Evolutionary conservation across 176 grass and related monocot genomes (phyloP).

Genomic region (Phoenix dactylifera): DNA sequence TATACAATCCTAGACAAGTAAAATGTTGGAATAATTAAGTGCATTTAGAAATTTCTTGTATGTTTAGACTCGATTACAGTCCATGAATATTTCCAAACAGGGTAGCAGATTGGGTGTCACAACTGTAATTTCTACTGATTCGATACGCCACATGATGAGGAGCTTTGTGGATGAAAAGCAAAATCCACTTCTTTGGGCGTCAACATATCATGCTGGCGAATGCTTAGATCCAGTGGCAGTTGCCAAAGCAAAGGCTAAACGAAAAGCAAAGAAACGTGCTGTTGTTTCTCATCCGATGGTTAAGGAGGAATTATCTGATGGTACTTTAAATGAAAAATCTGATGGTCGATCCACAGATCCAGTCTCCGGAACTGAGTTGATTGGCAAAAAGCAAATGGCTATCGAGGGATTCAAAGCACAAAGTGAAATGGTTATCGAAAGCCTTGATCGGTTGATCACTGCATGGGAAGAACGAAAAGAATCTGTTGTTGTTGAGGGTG

Average conservation of each 20-base stretch:
- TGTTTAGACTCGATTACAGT: no score
- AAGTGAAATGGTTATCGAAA: conserved; percentile 94
- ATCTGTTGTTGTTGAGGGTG: conserved; percentile 83
- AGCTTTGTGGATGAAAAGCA: conserved; percentile 82
- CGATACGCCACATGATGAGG: conserved; percentile 95
- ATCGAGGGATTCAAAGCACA: conserved; percentile 94
- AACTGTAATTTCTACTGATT: conserved; percentile 85
- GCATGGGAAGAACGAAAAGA: conserved; percentile 82
- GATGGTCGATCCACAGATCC: conserved; percentile 22
- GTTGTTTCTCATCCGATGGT: conserved; percentile 21
- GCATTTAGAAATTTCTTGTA: no score
- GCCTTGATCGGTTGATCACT: conserved; percentile 78
- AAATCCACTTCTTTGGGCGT: conserved; percentile 95
- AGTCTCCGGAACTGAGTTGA: conserved; percentile 17
- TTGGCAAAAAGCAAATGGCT: conserved; percentile 87
- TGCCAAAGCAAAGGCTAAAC: conserved; percentile 67
- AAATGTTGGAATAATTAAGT: no score
- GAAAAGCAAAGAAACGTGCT: conserved; percentile 54
- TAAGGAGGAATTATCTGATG: conserved; percentile 24
- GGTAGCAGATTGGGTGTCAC: conserved; percentile 85
- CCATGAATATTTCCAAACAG: conserved; percentile 21
- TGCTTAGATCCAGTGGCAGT: conserved; percentile 76
- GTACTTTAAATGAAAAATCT: conserved; percentile 20
- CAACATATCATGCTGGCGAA: conserved; percentile 91
- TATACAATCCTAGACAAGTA: no score